Conservation (phyloP, 768 basidiomycete species). For the Rhodotorula kratochvilovae region DNA sequence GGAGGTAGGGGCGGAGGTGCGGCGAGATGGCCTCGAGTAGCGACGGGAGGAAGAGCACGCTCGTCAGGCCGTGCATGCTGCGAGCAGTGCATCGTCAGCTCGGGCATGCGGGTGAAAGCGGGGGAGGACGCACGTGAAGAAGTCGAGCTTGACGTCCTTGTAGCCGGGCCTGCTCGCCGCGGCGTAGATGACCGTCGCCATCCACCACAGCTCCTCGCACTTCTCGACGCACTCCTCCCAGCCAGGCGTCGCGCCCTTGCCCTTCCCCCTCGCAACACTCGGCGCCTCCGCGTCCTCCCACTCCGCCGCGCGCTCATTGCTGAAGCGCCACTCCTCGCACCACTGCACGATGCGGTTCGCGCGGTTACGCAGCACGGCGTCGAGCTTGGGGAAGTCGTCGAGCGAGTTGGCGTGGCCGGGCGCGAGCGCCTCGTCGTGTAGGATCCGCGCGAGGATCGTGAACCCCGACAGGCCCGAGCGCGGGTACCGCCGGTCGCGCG, state of each 20-base stretch:
- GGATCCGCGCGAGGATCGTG: conserved; percentile 41
- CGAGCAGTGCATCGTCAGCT: background rate
- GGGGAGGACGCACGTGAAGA: conserved; percentile 35
- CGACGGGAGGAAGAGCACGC: conserved; percentile 40
- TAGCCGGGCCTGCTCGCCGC: conserved; percentile 40
- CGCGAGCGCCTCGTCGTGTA: conserved; percentile 39
- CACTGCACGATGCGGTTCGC: conserved; percentile 19
- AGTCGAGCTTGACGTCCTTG: conserved; percentile 40
- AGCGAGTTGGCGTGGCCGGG: conserved; percentile 31
- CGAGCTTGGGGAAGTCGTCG: conserved; percentile 36
- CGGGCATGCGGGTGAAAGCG: background rate
- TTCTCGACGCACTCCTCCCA: conserved; percentile 42
- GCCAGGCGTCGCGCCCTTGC: conserved; percentile 9
- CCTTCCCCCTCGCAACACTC: conserved; percentile 4
- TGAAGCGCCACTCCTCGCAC: conserved; percentile 42
- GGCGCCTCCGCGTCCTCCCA: conserved; percentile 34
- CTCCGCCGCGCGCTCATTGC: conserved; percentile 25
- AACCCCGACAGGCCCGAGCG: conserved; percentile 39
- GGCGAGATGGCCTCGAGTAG: conserved; percentile 42
- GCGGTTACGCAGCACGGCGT: conserved; percentile 30
- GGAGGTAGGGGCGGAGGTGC: conserved; percentile 38
- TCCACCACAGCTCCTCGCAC: conserved; percentile 43
- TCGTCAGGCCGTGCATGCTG: conserved; percentile 43
- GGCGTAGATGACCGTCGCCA: conserved; percentile 41
- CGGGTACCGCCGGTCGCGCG: conserved; percentile 26